These are phyloP conservation scores for Boletus rex-veris DNA, from an alignment of 768 basidiomycete genomes.

Conservation along the genomic window DNA sequence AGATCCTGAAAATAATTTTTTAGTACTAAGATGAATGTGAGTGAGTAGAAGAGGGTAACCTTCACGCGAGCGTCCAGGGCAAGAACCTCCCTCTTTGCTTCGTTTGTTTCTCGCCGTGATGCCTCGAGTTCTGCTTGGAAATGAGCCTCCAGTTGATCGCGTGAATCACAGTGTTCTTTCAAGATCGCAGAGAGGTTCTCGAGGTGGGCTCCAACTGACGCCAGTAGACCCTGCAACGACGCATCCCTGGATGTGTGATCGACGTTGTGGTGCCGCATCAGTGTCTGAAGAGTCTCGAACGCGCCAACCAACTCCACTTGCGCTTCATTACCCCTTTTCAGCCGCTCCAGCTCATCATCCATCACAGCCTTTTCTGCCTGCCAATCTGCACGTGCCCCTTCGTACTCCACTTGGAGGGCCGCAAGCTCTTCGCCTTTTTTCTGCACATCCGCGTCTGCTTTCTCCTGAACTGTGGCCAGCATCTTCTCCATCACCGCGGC, in stretches of 20 bases:
- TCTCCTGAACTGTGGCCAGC: slow-evolving; percentile 34
- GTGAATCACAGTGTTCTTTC: slow-evolving; percentile 38
- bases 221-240: slow-evolving; percentile 47
- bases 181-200: slow-evolving; percentile 45
- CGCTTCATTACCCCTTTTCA: slow-evolving; percentile 38
- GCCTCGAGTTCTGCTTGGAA: slow-evolving; percentile 57
- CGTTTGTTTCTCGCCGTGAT: slow-evolving; percentile 49
- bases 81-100: slow-evolving; percentile 41
- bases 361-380: slow-evolving; percentile 46
- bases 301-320: slow-evolving; percentile 52
- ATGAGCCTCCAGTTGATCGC: slow-evolving; percentile 49
- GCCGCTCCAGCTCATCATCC: slow-evolving; percentile 49
- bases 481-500: slow-evolving; percentile 39
- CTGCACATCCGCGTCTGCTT: slow-evolving; percentile 37
- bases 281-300: slow-evolving; percentile 41
- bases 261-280: slow-evolving; percentile 58
- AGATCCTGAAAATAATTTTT: slow-evolving; percentile 21
- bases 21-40: background rate
- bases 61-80: slow-evolving; percentile 38
- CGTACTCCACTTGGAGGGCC: slow-evolving; percentile 38
- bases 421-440: slow-evolving; percentile 40
- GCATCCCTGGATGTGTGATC: slow-evolving; percentile 46
- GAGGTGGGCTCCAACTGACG: slow-evolving; percentile 50
- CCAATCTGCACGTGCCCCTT: slow-evolving; percentile 48
- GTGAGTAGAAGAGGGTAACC: slow-evolving; percentile 22